Base-by-base conservation (phyloP, 345 rosid species). In the Melaleuca alternifolia region DNA sequence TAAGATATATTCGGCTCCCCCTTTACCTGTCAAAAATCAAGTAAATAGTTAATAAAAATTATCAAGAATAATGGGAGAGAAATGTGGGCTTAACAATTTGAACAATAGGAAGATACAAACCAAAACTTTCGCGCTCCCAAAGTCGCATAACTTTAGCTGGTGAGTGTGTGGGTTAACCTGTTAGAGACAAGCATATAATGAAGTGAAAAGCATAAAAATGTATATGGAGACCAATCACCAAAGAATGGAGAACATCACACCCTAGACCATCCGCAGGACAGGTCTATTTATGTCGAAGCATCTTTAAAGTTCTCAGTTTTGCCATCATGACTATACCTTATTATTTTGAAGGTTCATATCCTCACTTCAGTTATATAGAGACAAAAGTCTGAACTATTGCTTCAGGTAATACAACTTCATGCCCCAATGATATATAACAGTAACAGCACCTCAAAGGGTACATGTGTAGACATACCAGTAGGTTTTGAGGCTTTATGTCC, bases 111-210 rank as follows among this genome's bases (percentile, higher is more conserved):
- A 85, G 82, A 82, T 83, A 90, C 96, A 51, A 62, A 97, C 99
- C 99, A 96, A 92, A 79, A 97, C 95, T 95, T 97, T 96, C 2
- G 99, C 99, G 87, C 99, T 97, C 87, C 99, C 99, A 90, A 97
- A 97, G 88, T 97, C 99, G 2, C 99, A 96, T 8, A 96, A 89
- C 88, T 97, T 97, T 89, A 97, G 92, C 93, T 96, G 99, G 91
- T 96, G 99, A 20, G 98, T 96, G 86, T 97, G 99, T 50, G 99
- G 99, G 84, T 97, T 97, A 50, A 97, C 98, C 98, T 98, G 90
- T 86, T 81, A 87, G 33, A 85, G 37, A 85, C 52, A 7, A 79
- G 30, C 51, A 33, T 30, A 37, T 10, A 44, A 81, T 54, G 20
- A 51, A 53, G 44, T 51, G 26, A 83, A 83, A 26, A 20, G n/a